phyloP scores from a whole-genome alignment of 495 filamentous ascomycete species.

The Penicillium robsamsonii region DNA sequence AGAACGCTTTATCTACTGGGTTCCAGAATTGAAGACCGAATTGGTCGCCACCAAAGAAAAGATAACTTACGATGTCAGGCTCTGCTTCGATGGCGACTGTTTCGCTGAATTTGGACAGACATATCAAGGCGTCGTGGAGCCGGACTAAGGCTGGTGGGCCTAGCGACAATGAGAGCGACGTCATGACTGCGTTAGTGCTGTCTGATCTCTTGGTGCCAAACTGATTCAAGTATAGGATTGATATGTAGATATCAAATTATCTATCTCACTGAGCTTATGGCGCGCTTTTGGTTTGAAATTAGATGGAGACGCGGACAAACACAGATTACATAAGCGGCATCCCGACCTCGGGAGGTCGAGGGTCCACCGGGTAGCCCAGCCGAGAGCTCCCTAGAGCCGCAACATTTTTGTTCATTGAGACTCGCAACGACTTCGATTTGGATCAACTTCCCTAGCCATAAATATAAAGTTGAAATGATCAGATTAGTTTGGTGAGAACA shows the following conservation, averaged over 20 bases:
- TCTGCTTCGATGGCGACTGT: slow-evolving; percentile 82
- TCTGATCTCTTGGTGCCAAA: background rate
- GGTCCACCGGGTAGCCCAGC: no score
- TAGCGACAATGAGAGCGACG: slow-evolving; percentile 74
- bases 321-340: background rate
- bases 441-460: no score
- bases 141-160: slow-evolving; percentile 68
- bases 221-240: background rate
- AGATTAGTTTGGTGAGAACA: no score
- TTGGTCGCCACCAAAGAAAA: background rate
- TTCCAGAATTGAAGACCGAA: background rate
- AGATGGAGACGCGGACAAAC: slow-evolving; percentile 3
- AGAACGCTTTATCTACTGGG: background rate
- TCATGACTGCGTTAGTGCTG: slow-evolving; percentile 45
- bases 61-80: slow-evolving; percentile 59
- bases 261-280: background rate
- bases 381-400: no score
- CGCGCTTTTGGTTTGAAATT: background rate
- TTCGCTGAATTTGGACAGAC: slow-evolving; percentile 90
- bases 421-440: no score
- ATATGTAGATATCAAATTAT: background rate
- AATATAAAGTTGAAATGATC: no score
- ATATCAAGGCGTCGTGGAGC: slow-evolving; percentile 80
- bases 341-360: no score
- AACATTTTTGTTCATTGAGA: no score